Percentiles rank a stretch among this genome's conserved stretches.
These are phyloP conservation scores for Calycina herbarum DNA, from an alignment of 2,329 filamentous ascomycete genomes.

Conservation along the genomic window DNA sequence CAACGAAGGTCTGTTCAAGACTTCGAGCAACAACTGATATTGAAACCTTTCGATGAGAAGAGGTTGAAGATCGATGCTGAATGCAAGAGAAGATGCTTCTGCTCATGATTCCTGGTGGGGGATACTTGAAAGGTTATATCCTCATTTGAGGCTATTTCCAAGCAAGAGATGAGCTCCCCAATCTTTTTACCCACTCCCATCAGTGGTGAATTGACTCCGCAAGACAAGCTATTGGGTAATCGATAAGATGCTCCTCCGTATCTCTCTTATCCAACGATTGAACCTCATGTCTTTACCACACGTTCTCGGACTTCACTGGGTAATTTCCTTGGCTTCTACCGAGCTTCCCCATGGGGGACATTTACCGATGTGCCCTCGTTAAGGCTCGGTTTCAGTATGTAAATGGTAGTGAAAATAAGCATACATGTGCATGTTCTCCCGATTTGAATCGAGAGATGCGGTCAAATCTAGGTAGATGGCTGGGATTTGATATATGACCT, in stretches of 20 bases:
- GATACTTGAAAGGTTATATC: conserved; percentile 3
- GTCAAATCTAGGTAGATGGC: not conserved
- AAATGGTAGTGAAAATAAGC: not conserved
- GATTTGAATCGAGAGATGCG: not conserved
- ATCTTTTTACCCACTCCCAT: not conserved
- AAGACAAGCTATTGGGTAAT: not conserved
- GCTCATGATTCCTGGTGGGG: conserved; percentile 2
- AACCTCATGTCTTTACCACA: conserved; percentile 7
- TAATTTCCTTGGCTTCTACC: conserved; percentile 11
- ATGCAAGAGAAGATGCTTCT: conserved; percentile 8
- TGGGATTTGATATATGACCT: not conserved
- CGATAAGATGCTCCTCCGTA: conserved; percentile 12
- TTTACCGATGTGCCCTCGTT: not conserved
- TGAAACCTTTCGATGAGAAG: not conserved
- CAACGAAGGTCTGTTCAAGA: not conserved
- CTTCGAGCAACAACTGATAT: conserved; percentile 5
- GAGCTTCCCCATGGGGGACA: conserved; percentile 16
- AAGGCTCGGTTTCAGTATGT: not conserved
- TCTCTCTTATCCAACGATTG: conserved; percentile 15
- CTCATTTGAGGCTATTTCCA: conserved; percentile 10
- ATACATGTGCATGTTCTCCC: conserved; percentile 1
- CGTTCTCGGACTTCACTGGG: conserved; percentile 3
- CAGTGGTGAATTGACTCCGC: conserved; percentile 1
- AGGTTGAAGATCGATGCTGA: not conserved
- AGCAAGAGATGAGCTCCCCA: not conserved